Evolutionary conservation across 345 rosid species (phyloP).

Genomic region (Linum usitatissimum): DNA sequence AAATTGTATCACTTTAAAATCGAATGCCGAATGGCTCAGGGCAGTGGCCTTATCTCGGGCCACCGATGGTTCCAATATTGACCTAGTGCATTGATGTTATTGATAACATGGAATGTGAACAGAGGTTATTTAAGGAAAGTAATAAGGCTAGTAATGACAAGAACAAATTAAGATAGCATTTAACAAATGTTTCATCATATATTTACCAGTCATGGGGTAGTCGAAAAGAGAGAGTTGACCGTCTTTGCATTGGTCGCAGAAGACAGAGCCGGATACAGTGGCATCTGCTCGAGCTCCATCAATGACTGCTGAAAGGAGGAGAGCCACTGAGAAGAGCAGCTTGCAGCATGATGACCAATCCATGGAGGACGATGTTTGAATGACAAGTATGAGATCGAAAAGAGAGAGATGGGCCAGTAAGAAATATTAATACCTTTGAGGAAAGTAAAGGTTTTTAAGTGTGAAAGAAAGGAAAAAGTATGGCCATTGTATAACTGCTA

Average conservation of each 20-base stretch:
- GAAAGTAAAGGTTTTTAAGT: not conserved
- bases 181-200: not conserved
- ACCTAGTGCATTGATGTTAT: too few species aligned
- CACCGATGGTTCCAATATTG: too few species aligned
- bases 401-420: not conserved
- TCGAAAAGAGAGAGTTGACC: conserved; percentile 64
- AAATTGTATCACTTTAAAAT: too few species aligned
- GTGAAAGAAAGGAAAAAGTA: conserved; percentile 12
- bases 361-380: conserved; percentile 20
- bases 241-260: conserved; percentile 91
- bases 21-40: too few species aligned
- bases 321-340: conserved; percentile 29
- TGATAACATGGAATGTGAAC: too few species aligned
- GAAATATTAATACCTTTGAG: not conserved
- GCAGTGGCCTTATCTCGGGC: too few species aligned
- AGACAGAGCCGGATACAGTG: conserved; percentile 57
- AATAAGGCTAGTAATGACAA: not conserved
- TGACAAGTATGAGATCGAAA: not conserved
- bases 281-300: conserved; percentile 44
- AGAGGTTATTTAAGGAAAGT: not conserved
- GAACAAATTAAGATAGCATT: not conserved
- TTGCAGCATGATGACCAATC: conserved; percentile 18
- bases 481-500: conserved; percentile 33
- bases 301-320: conserved; percentile 33
- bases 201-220: conserved; percentile 55